Conservation (phyloP, 805 yeast genomes). For the Candida anglica region DNA sequence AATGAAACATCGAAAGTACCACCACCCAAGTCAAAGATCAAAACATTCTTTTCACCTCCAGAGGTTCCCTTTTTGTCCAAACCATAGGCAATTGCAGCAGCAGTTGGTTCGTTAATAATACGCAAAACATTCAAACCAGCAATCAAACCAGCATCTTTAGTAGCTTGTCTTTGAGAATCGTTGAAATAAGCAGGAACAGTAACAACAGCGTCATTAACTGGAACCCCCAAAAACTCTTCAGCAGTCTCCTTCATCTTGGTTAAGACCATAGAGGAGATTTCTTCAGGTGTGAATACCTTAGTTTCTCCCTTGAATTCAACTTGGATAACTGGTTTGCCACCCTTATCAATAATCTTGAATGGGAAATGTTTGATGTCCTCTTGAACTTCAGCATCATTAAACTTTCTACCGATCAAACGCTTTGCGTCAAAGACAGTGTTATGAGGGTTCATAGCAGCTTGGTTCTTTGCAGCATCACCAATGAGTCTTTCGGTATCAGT, state of each 20-base stretch:
- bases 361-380: slow-evolving; percentile 87
- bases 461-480: slow-evolving; percentile 98
- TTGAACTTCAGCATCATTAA: slow-evolving; percentile 73
- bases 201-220: slow-evolving; percentile 55
- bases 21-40: slow-evolving; percentile 95
- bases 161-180: slow-evolving; percentile 43
- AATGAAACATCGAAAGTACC: slow-evolving; percentile 95
- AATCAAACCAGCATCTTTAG: slow-evolving; percentile 41
- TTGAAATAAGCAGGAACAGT: slow-evolving; percentile 43
- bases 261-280: slow-evolving; percentile 89
- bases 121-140: slow-evolving; percentile 45
- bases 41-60: slow-evolving; percentile 77
- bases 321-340: slow-evolving; percentile 82
- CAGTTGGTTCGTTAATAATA: slow-evolving; percentile 43
- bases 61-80: slow-evolving; percentile 40
- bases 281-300: slow-evolving; percentile 89
- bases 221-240: slow-evolving; percentile 81
- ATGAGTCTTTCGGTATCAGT: slow-evolving; percentile 92
- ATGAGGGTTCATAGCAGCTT: slow-evolving; percentile 93
- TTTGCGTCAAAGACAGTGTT: slow-evolving; percentile 96
- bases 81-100: slow-evolving; percentile 45
- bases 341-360: slow-evolving; percentile 70
- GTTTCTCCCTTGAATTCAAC: slow-evolving; percentile 87
- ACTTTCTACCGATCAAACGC: slow-evolving; percentile 85
- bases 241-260: slow-evolving; percentile 92